These are phyloP conservation scores for Ogataea methylovora DNA, from an alignment of 805 yeast genomes.

Conservation along the genomic window DNA sequence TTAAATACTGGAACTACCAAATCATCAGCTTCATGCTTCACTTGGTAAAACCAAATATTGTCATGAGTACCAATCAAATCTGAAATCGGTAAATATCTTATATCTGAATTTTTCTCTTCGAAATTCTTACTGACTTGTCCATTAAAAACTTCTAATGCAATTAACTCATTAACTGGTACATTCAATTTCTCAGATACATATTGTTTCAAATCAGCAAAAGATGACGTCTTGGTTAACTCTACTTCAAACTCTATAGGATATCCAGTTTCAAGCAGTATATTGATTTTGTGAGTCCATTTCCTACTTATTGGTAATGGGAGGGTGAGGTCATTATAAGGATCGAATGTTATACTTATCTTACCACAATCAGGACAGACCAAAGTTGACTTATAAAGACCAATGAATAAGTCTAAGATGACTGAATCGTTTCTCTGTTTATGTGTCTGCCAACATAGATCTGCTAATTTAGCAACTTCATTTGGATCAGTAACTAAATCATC, in stretches of 20 bases:
- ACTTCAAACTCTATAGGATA: conserved; percentile 52
- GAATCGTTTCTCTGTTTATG: conserved; percentile 82
- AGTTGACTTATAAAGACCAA: conserved; percentile 87
- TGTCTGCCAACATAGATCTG: conserved; percentile 70
- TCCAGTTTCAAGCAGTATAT: conserved; percentile 52
- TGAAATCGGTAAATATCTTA: conserved; percentile 57
- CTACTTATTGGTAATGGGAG: conserved; percentile 77
- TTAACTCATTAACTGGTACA: conserved; percentile 28
- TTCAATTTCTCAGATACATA: conserved; percentile 48
- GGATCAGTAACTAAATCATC: conserved; percentile 53
- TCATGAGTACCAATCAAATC: conserved; percentile 62
- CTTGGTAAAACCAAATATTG: conserved; percentile 53
- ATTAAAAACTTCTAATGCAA: conserved; percentile 58
- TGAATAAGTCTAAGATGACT: conserved; percentile 74
- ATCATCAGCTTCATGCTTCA: conserved; percentile 35
- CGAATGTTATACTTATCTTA: conserved; percentile 80
- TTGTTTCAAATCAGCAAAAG: conserved; percentile 52
- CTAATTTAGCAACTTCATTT: conserved; percentile 50
- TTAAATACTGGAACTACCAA: conserved; percentile 56
- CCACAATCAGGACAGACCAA: conserved; percentile 80
- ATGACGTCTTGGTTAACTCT: conserved; percentile 60
- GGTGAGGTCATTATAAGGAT: conserved; percentile 87
- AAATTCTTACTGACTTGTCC: conserved; percentile 63
- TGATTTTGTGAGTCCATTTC: conserved; percentile 61
- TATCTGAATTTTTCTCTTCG: conserved; percentile 41